Percentiles rank a stretch among this genome's conserved stretches.
Evolutionary conservation across 2,329 filamentous ascomycete genomes (phyloP).

Genomic region (Penicillium sp.): DNA sequence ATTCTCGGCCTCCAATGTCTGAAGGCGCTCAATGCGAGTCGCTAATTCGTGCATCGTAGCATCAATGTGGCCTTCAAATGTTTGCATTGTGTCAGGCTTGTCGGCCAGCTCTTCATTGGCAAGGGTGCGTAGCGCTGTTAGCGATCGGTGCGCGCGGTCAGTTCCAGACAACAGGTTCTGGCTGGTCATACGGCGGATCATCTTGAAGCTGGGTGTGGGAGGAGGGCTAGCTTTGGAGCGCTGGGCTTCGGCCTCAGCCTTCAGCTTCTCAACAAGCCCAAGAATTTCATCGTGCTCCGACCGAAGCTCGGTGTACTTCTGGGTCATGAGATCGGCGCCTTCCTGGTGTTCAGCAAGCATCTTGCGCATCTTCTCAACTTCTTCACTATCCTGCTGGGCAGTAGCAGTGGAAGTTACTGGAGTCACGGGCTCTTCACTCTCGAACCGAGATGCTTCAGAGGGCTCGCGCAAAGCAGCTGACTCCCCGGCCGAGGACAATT

Average conservation of each 20-base stretch:
- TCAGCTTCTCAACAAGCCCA: slow-evolving; percentile 83
- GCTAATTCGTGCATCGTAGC: slow-evolving; percentile 90
- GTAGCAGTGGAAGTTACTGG: slow-evolving; percentile 21
- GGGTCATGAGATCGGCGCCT: slow-evolving; percentile 64
- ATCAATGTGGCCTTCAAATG: slow-evolving; percentile 86
- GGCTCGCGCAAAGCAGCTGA: slow-evolving; percentile 61
- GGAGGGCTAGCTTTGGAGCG: slow-evolving; percentile 64
- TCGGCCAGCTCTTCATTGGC: slow-evolving; percentile 78
- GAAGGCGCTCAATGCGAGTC: slow-evolving; percentile 77
- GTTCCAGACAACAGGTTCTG: slow-evolving; percentile 73
- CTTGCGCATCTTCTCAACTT: slow-evolving; percentile 65
- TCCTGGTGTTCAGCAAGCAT: slow-evolving; percentile 71
- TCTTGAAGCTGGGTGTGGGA: slow-evolving; percentile 41
- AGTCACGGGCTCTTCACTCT: slow-evolving; percentile 41
- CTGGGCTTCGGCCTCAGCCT: slow-evolving; percentile 75
- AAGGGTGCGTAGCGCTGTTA: slow-evolving; percentile 82
- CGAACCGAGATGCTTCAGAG: slow-evolving; percentile 33
- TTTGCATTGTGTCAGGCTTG: slow-evolving; percentile 78
- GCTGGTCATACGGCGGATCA: slow-evolving; percentile 88
- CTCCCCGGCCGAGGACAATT: slow-evolving; percentile 81
- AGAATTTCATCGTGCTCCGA: slow-evolving; percentile 74
- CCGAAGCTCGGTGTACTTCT: slow-evolving; percentile 78
- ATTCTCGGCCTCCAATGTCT: slow-evolving; percentile 81
- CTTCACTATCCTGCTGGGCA: slow-evolving; percentile 50
- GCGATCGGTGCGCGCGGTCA: slow-evolving; percentile 85